Conservation (phyloP, 148 eudicot genomes). For the Amaranthus cruentus region DNA sequence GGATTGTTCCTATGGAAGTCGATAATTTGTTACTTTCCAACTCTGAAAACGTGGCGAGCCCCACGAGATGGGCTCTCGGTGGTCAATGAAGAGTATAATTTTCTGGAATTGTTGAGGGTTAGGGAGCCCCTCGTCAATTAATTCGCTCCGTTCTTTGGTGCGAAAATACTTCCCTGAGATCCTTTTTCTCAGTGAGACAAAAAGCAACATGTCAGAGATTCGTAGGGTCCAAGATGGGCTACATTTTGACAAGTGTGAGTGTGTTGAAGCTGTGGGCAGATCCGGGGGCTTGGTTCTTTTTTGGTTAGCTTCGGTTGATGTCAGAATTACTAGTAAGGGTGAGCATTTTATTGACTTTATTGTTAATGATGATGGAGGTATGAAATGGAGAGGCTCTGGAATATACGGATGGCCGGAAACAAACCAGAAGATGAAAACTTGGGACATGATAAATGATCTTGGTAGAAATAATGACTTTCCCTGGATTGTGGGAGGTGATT, state of each 20-base stretch:
- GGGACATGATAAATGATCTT: neutral
- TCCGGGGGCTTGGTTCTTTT: neutral
- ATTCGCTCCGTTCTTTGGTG: too few relatives aligned
- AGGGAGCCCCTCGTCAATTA: too few relatives aligned
- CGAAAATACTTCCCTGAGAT: too few relatives aligned
- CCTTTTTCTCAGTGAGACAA: neutral
- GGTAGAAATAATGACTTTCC: neutral
- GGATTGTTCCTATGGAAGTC: neutral
- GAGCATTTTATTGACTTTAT: neutral
- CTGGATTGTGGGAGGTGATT: neutral
- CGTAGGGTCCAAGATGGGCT: too few relatives aligned
- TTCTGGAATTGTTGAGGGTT: too few relatives aligned
- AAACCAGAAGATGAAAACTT: neutral
- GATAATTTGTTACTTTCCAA: neutral
- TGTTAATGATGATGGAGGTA: neutral
- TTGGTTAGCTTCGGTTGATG: neutral
- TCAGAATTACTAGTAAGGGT: too few relatives aligned
- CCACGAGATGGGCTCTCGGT: neutral
- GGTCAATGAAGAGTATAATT: neutral
- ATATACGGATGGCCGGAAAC: neutral
- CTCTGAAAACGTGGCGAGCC: neutral
- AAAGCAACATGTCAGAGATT: neutral
- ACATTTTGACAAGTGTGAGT: neutral
- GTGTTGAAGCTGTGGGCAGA: neutral
- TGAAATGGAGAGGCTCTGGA: neutral